phyloP scores from a whole-genome alignment of 352 stramenopile genomes.

The Thraustochytrium aureum region DNA sequence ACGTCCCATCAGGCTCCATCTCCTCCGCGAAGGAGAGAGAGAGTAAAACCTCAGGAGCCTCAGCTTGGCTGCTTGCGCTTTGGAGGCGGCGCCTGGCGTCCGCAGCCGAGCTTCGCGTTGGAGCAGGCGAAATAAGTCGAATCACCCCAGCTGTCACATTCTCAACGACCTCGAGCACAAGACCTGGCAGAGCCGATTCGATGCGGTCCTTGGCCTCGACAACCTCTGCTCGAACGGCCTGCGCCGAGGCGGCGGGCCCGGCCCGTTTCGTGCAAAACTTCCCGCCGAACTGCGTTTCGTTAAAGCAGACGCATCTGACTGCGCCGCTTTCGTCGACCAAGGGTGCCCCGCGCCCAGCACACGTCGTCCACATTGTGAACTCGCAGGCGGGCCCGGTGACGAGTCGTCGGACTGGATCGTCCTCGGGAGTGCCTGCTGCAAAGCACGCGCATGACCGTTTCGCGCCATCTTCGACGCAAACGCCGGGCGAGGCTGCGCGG shows the following conservation, averaged over 20 bases:
- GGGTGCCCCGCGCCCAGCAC: constrained; percentile 3
- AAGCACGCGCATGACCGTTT: constrained; percentile 11
- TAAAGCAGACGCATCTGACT: constrained; percentile 32
- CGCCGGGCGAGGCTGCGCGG: not conserved
- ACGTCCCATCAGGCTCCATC: constrained; percentile 18
- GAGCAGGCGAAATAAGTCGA: no score
- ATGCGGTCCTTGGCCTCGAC: not conserved
- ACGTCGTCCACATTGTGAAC: constrained; percentile 24
- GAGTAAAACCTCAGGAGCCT: no score
- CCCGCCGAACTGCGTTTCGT: not conserved
- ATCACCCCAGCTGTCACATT: not conserved
- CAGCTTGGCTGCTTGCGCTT: no score
- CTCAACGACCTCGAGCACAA: not conserved
- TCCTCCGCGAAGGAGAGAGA: not conserved
- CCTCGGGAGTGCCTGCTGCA: no score
- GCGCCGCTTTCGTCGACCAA: not conserved
- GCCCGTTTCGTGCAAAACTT: constrained; percentile 16
- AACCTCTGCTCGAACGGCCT: not conserved
- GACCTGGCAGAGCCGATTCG: no score
- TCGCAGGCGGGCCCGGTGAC: constrained; percentile 12
- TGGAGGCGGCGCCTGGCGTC: no score
- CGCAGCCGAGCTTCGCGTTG: no score
- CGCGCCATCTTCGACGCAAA: not conserved
- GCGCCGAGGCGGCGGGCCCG: not conserved
- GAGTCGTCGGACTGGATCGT: not conserved